A percentile compares a stretch with the other conserved stretches of the same genome.
Conservation (phyloP, 345 rosid species). For the Luvunga scandens region DNA sequence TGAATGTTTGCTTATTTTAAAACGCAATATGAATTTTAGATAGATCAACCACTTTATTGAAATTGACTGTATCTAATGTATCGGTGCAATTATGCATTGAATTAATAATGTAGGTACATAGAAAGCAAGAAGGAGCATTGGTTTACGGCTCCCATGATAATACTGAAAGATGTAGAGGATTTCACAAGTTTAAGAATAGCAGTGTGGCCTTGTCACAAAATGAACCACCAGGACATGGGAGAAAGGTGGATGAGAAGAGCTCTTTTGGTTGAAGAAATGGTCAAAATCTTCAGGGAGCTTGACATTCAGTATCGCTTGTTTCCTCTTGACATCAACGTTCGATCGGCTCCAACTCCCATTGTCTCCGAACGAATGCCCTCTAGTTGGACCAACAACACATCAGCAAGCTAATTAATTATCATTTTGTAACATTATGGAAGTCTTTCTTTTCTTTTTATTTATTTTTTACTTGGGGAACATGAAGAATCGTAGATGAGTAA, state of each 20-base stretch:
- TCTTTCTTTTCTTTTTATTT: too few species aligned
- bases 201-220: conserved; percentile 63
- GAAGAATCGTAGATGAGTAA: too few species aligned
- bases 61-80: too few species aligned
- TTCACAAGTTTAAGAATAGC: conserved; percentile 51
- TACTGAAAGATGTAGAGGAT: conserved; percentile 52
- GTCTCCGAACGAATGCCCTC: conserved; percentile 44
- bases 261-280: conserved; percentile 60
- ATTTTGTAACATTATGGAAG: too few species aligned
- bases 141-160: conserved; percentile 50
- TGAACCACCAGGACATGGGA: conserved; percentile 64
- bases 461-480: too few species aligned
- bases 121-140: conserved; percentile 77
- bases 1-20: too few species aligned
- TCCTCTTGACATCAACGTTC: conserved; percentile 67
- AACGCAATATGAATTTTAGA: too few species aligned
- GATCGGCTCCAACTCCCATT: conserved; percentile 34
- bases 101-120: conserved; percentile 40
- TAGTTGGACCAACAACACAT: conserved; percentile 23
- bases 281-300: conserved; percentile 61
- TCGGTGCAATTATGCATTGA: too few species aligned
- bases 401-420: neutral
- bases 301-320: conserved; percentile 66
- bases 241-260: conserved; percentile 64
- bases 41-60: too few species aligned